A percentile compares a stretch with the other conserved stretches of the same genome.
phyloP scores from a whole-genome alignment of 768 basidiomycete species.

The Boletus tomentosulus region DNA sequence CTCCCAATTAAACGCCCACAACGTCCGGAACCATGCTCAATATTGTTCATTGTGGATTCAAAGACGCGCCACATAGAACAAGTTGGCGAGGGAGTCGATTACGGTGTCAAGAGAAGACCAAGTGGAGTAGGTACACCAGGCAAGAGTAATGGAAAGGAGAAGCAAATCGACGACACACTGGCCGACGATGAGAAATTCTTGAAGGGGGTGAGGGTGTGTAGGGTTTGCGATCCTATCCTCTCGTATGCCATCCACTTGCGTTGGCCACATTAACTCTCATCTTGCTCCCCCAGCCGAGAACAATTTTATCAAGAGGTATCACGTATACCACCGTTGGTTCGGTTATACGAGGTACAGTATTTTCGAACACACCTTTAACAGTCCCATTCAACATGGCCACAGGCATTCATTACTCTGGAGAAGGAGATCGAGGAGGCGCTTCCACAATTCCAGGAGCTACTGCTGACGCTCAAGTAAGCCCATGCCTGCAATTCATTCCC shows the following conservation, averaged over 20 bases:
- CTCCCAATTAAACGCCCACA: slow-evolving; percentile 72
- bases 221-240: slow-evolving; percentile 74
- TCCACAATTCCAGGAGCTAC: slow-evolving; percentile 84
- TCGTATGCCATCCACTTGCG: slow-evolving; percentile 50
- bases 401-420: slow-evolving; percentile 74
- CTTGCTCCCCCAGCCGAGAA: slow-evolving; percentile 50
- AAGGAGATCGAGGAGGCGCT: slow-evolving; percentile 85
- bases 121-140: neutral
- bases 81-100: slow-evolving; percentile 79
- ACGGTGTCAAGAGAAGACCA: slow-evolving; percentile 62
- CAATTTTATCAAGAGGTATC: slow-evolving; percentile 69
- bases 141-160: slow-evolving; percentile 28
- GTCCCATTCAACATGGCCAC: slow-evolving; percentile 1
- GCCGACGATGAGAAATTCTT: slow-evolving; percentile 78
- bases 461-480: slow-evolving; percentile 61
- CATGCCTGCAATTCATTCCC: slow-evolving; percentile 8
- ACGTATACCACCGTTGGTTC: slow-evolving; percentile 56
- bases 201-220: slow-evolving; percentile 85
- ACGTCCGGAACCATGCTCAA: slow-evolving; percentile 65
- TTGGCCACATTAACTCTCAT: no score
- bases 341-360: slow-evolving; percentile 61
- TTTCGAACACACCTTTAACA: neutral
- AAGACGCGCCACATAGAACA: slow-evolving; percentile 76
- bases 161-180: slow-evolving; percentile 36
- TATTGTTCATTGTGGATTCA: slow-evolving; percentile 82